These are phyloP conservation scores for Bauhinia variegata DNA, from an alignment of 306 rosid genomes.

Conservation along the genomic window DNA sequence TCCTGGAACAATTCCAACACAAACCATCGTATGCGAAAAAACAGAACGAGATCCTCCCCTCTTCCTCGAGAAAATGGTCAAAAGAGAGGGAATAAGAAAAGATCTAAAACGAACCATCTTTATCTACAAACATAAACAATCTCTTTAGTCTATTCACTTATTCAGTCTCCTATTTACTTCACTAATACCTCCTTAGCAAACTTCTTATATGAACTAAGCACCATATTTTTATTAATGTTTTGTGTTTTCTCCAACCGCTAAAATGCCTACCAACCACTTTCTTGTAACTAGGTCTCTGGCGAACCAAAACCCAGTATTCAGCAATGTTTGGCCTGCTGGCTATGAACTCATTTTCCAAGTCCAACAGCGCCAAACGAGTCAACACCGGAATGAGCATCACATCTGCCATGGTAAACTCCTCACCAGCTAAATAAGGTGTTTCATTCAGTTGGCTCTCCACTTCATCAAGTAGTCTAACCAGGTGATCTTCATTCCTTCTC, in stretches of 20 bases:
- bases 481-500: conserved; percentile 60
- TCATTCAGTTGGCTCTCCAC: conserved; percentile 65
- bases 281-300: conserved; percentile 90
- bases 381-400: conserved; percentile 75
- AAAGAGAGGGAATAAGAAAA: neutral
- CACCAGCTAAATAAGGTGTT: conserved; percentile 66
- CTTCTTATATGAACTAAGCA: conserved; percentile 72
- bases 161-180: conserved; percentile 27
- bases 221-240: conserved; percentile 76
- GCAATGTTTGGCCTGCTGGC: conserved; percentile 64
- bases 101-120: conserved; percentile 20
- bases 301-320: conserved; percentile 84
- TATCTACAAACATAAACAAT: conserved; percentile 33
- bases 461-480: conserved; percentile 72
- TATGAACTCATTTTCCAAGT: conserved; percentile 68
- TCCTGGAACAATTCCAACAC: conserved; percentile 16
- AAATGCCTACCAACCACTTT: conserved; percentile 83
- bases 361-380: conserved; percentile 66
- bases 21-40: conserved; percentile 32
- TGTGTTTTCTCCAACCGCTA: conserved; percentile 86
- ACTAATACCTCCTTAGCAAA: conserved; percentile 73
- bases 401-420: conserved; percentile 88
- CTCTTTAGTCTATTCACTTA: conserved; percentile 38
- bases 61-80: neutral
- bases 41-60: conserved; percentile 35